These are phyloP conservation scores for Solanum rostratum DNA, from an alignment of 257 asterid genomes.

Conservation along the genomic window DNA sequence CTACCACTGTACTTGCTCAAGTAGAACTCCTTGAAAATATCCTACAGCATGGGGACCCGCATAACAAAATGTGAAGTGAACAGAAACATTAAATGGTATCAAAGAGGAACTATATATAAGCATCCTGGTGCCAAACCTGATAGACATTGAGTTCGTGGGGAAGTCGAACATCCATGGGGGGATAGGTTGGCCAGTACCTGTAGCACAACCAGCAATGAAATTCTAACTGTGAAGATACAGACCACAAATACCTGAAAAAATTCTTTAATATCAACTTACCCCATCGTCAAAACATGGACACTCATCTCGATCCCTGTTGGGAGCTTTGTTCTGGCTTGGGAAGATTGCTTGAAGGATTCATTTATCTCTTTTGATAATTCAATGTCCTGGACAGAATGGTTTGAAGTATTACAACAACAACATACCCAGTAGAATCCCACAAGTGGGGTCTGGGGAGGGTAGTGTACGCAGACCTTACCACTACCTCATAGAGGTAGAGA, in stretches of 20 bases:
- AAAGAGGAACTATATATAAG: conserved; percentile 1
- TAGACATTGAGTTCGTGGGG: conserved; percentile 93
- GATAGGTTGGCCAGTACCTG: conserved; percentile 99
- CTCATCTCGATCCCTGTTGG: conserved; percentile 99
- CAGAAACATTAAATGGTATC: background rate
- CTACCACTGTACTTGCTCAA: conserved; percentile 93
- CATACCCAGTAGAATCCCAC: too few relatives aligned
- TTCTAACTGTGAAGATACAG: background rate
- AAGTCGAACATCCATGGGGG: conserved; percentile 95
- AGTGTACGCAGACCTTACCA: too few relatives aligned
- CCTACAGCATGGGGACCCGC: conserved; percentile 28
- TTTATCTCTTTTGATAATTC: conserved; percentile 93
- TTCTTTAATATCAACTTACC: conserved; percentile 29
- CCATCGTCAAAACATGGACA: conserved; percentile 94
- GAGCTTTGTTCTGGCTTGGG: conserved; percentile 96
- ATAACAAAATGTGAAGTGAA: background rate
- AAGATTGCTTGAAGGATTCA: conserved; percentile 96
- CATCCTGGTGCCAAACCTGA: conserved; percentile 46
- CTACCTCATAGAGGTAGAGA: too few relatives aligned
- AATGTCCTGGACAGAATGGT: conserved; percentile 49
- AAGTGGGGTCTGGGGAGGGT: too few relatives aligned
- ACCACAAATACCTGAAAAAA: background rate
- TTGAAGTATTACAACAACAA: background rate
- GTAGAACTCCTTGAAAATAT: conserved; percentile 91
- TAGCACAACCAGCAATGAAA: conserved; percentile 7